Base-by-base conservation (phyloP, 345 rosid species). In the Eucalyptus regnans region DNA sequence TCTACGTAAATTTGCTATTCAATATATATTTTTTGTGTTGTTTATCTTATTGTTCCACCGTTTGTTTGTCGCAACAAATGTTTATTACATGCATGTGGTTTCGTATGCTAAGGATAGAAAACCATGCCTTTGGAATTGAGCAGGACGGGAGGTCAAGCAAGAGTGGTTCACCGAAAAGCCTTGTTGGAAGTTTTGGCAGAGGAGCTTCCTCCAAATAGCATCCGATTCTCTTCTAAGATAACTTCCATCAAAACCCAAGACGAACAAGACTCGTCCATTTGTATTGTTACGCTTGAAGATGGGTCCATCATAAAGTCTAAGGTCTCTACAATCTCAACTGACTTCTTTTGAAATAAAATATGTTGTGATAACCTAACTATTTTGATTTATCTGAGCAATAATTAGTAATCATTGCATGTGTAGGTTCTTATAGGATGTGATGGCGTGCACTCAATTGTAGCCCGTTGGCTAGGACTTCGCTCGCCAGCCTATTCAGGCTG, bases 341-440 rank as follows among this genome's bases (percentile, higher is more conserved):
- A 81, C 11, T 64, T 18, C 17, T 8, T 13, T 29, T 62, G 25
- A 85, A 48, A 8, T 27, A 2, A 22, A 25, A 50, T 7, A 83
- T 11, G 27, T 44, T 20, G 46, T 3, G 27, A 18, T 10, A 86
- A 20, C 37, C 10, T 64, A 6, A 14, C 48, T 5, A 60, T 1
- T 46, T 58, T 64, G 29, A 22, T 17, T 60, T 51, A 17, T 60
- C 48, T 5, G 10, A 43, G 64, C 29, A 18, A 11, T 64, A 27
- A 49, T 50, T 86, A 37, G 43, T 37, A 6, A 58, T 10, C 13
- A 29, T 29, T 12, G 37, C 13, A 71, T 2, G 0, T 56, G 29
- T 83, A 93, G 93, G 88, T 91, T 50, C 52, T 94, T 87, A 90
- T 94, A 86, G 96, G 95, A n/a, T 94, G 95, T 9, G 95, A 93